Percentiles rank a stretch among this genome's conserved stretches.
phyloP scores from a whole-genome alignment of 2,329 filamentous ascomycete species.

The Chrysoporthe austroafricana region DNA sequence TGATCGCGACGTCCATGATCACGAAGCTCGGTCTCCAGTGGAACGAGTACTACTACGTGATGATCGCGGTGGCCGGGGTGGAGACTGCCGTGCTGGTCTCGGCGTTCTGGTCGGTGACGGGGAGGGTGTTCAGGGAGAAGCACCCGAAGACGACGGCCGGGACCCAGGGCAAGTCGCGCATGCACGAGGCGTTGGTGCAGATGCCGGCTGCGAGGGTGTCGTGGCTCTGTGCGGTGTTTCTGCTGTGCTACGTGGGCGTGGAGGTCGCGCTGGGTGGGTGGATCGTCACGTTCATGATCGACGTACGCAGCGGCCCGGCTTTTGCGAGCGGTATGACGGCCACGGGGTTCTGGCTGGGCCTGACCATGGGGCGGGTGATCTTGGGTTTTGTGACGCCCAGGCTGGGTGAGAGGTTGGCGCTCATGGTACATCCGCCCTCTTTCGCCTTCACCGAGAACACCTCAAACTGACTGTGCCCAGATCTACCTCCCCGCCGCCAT shows the following conservation, averaged over 20 bases:
- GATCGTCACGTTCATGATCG: constrained; percentile 85
- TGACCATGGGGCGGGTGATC: constrained; percentile 71
- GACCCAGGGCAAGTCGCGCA: constrained; percentile 35
- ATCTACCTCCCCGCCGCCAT: constrained; percentile 69
- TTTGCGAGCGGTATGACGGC: constrained; percentile 76
- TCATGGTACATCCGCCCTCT: constrained; percentile 37
- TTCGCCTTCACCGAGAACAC: background rate
- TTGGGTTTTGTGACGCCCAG: constrained; percentile 75
- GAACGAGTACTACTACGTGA: constrained; percentile 77
- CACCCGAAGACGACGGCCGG: constrained; percentile 33
- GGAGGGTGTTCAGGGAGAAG: constrained; percentile 53
- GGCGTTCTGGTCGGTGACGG: constrained; percentile 64
- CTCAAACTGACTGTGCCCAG: constrained; percentile 33
- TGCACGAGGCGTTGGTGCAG: constrained; percentile 46
- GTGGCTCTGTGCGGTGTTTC: constrained; percentile 73
- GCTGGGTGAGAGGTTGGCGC: constrained; percentile 70
- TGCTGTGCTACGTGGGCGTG: constrained; percentile 76
- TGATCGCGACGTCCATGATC: constrained; percentile 73
- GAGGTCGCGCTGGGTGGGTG: constrained; percentile 80
- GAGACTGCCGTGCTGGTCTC: constrained; percentile 54
- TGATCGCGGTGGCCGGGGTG: constrained; percentile 54
- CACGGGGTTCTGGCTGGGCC: constrained; percentile 81
- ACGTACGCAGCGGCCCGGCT: constrained; percentile 66
- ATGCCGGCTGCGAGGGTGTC: constrained; percentile 55
- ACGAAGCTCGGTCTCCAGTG: constrained; percentile 63